Percentiles rank a stretch among this genome's conserved stretches.
Evolutionary conservation across 2,329 filamentous ascomycete species (phyloP).

Genomic region (Ophiosphaerella herpotricha): DNA sequence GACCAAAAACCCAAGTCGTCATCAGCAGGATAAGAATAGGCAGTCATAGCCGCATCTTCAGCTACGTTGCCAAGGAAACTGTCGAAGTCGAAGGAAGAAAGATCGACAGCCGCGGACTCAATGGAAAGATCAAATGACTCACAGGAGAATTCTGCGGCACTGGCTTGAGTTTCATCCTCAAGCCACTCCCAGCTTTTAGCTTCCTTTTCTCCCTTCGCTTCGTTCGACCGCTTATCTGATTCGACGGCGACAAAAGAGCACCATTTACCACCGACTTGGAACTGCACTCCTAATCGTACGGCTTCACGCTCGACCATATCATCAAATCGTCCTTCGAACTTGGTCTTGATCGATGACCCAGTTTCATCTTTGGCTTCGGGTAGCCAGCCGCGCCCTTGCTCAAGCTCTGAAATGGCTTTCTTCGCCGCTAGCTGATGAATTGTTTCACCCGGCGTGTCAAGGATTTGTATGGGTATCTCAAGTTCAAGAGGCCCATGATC

Average conservation of each 20-base stretch:
- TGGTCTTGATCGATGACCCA: slow-evolving; percentile 45
- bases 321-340: slow-evolving; percentile 55
- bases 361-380: slow-evolving; percentile 46
- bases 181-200: slow-evolving; percentile 29
- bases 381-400: slow-evolving; percentile 71
- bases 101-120: no score
- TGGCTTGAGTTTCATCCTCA: slow-evolving; percentile 18
- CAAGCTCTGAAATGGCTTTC: slow-evolving; percentile 70
- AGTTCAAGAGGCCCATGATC: slow-evolving; percentile 64
- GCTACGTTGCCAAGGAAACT: no score
- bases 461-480: slow-evolving; percentile 64
- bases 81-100: not conserved
- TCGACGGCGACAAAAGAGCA: slow-evolving; percentile 74
- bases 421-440: slow-evolving; percentile 73
- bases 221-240: slow-evolving; percentile 25
- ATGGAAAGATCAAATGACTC: no score
- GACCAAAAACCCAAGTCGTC: no score
- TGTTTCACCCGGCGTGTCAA: slow-evolving; percentile 55
- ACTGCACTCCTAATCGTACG: slow-evolving; percentile 67
- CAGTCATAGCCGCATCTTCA: no score
- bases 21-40: no score
- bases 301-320: slow-evolving; percentile 69
- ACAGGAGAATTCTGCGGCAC: no score
- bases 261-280: slow-evolving; percentile 71
- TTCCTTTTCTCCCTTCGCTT: slow-evolving; percentile 8